Conservation (phyloP, 78 protist species). For the Salpingoeca rosetta region DNA sequence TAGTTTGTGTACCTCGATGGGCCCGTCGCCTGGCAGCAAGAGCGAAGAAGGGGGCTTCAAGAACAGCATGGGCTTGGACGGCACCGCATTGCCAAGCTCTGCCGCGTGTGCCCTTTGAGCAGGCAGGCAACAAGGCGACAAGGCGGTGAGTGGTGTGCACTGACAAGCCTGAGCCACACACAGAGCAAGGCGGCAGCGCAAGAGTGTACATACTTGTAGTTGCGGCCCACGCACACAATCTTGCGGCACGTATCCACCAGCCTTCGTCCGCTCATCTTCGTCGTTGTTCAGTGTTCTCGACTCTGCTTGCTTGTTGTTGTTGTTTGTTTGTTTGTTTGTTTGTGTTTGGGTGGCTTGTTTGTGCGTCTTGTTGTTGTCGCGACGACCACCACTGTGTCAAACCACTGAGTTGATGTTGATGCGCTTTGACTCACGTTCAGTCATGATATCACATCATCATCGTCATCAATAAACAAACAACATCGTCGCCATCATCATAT, state of each 20-base stretch:
- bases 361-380: no score
- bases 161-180: neutral
- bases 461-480: no score
- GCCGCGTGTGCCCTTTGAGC: constrained; percentile 18
- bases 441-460: no score
- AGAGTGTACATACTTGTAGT: neutral
- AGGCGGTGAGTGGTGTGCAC: neutral
- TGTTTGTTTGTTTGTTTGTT: no score
- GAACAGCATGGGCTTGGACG: constrained; percentile 25
- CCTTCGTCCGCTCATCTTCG: no score
- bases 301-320: no score
- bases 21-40: neutral
- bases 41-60: constrained; percentile 34
- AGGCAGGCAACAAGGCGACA: neutral
- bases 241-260: neutral
- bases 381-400: no score
- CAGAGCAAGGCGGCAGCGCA: neutral
- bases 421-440: no score
- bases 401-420: no score
- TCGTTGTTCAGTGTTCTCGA: no score
- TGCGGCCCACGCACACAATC: constrained; percentile 3
- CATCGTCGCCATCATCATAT: no score
- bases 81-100: constrained; percentile 19
- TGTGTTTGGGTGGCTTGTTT: no score
- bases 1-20: neutral